phyloP scores from a whole-genome alignment of 2,329 filamentous ascomycete genomes.

The Cladophialophora carrionii region DNA sequence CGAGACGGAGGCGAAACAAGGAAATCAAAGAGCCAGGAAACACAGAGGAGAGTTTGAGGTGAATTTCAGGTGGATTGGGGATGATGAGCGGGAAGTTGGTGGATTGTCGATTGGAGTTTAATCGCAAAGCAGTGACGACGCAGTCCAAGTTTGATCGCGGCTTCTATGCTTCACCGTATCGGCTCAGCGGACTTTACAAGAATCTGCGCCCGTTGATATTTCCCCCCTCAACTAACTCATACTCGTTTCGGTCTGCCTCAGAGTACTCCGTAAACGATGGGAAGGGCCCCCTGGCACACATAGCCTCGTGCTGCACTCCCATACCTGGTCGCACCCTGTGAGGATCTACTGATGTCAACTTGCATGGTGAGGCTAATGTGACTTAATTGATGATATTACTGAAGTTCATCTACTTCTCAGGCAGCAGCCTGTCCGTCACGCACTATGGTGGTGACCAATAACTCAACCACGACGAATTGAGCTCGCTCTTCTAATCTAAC shows the following conservation, averaged over 20 bases:
- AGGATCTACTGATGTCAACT: not conserved
- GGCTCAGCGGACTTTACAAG: not conserved
- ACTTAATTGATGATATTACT: conserved; percentile 28
- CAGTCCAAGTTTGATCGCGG: not conserved
- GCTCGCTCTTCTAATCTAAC: conserved; percentile 13
- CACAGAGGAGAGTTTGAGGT: not conserved
- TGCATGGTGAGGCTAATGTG: conserved; percentile 1
- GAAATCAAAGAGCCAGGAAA: not conserved
- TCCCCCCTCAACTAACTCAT: not conserved
- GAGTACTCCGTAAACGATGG: not conserved
- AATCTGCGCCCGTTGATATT: not conserved
- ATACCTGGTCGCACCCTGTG: not conserved
- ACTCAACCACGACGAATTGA: not conserved
- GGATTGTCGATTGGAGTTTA: conserved; percentile 4
- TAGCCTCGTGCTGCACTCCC: conserved; percentile 10
- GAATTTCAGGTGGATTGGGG: conserved; percentile 6
- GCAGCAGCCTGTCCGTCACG: not conserved
- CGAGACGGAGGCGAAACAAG: not conserved
- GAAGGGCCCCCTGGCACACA: conserved; percentile 1
- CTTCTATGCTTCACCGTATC: conserved; percentile 5
- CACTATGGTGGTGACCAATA: not conserved
- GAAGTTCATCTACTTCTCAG: conserved; percentile 12
- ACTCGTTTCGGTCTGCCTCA: conserved; percentile 4
- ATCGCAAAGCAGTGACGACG: conserved; percentile 15
- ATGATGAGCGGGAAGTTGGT: conserved; percentile 16